Base-by-base conservation (phyloP, 768 basidiomycete genomes). In the Russula abietina region DNA sequence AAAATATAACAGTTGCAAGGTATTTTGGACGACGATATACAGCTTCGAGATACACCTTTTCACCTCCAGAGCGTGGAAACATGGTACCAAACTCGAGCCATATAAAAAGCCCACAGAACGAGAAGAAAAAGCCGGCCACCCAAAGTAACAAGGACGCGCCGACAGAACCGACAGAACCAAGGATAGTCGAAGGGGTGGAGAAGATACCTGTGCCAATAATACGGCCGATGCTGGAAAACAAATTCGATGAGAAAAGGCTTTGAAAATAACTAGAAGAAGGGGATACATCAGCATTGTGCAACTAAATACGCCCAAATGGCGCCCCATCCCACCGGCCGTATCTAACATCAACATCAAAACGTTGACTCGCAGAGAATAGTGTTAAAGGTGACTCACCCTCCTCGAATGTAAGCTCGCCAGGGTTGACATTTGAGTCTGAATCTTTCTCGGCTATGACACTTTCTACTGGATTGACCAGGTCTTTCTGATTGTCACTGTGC, bases 161-260 rank as follows among this genome's bases (percentile, higher is more conserved):
- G 19, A 85, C 73, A 7, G 82, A 83, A 14, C 80, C 80, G 0
- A 85, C 84, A 0, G 81, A 80, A 0, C 71, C 75, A 33, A 86
- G 76, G 67, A 86, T 85, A 0, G 80, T 81, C 0, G 83, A 83
- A 0, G 84, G 84, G 0, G 83, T 84, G 1, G 82, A 82, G 72
- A 85, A 85, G 62, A 86, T 85, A n/a, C 83, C 84, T 0, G 83
- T 85, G 0, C 84, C 83, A 65, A 84, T 83, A 61, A 85, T 82
- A 28, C 78, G 76, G 0, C 83, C 83, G 30, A 83, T 78, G 39
- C 79, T 77, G 58, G 28, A 41, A 41, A 17, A 2, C 14, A 33
- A 12, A 19, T 59, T 19, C 22, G 36, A 36, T 28, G 51, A 51
- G 17, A 62, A 28, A 11, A 26, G 30, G 48, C 8, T 12, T 39